A percentile compares a stretch with the other conserved stretches of the same genome.
phyloP scores from a whole-genome alignment of 176 grass and related monocot genomes.

The Miscanthus lutarioriparius region DNA sequence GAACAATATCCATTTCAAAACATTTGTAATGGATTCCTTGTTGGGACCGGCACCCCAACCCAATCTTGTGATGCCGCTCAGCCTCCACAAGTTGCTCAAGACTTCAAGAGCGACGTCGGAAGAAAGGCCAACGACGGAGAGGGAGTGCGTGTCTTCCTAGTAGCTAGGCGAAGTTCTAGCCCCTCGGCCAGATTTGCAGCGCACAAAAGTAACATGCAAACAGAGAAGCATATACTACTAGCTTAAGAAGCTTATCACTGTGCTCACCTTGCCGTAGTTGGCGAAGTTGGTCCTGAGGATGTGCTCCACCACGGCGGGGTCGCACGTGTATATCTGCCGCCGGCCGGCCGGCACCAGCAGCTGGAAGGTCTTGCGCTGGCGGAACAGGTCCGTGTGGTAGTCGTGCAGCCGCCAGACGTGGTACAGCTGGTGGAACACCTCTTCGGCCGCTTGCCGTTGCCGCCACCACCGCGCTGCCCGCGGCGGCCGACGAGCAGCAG shows the following conservation, averaged over 20 bases:
- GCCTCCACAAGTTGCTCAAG: neutral
- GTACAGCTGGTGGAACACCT: conserved; percentile 57
- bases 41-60: neutral
- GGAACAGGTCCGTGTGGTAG: conserved; percentile 54
- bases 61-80: neutral
- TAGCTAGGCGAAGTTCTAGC: too few relatives aligned
- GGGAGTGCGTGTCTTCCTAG: too few relatives aligned
- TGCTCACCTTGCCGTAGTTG: conserved; percentile 64
- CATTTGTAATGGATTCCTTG: too few relatives aligned
- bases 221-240: too few relatives aligned
- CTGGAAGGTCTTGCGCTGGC: conserved; percentile 42
- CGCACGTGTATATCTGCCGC: conserved; percentile 51
- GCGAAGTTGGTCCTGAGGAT: conserved; percentile 60
- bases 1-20: too few relatives aligned
- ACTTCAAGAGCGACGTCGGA: neutral
- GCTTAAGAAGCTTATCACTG: too few relatives aligned
- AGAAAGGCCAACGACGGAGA: neutral
- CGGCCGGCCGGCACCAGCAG: conserved; percentile 43
- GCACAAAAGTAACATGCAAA: too few relatives aligned
- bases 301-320: conserved; percentile 54
- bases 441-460: neutral
- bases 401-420: conserved; percentile 60
- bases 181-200: too few relatives aligned
- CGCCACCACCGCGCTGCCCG: neutral
- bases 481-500: neutral